Base-by-base conservation (phyloP, 2,329 filamentous ascomycete species). In the Trichophyton simii region DNA sequence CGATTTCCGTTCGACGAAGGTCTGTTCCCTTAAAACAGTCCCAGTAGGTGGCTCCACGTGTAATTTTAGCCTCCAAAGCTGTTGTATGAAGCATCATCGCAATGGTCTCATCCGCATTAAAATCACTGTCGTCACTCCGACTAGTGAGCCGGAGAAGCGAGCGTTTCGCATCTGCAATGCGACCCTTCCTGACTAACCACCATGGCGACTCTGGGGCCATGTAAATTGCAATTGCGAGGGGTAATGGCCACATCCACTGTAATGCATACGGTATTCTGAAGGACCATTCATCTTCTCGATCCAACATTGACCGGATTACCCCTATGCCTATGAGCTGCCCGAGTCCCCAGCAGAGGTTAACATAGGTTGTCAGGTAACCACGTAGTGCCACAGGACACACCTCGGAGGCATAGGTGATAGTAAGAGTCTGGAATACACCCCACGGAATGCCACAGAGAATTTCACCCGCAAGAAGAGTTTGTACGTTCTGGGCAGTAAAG, bases 71-170 rank as follows among this genome's bases (percentile, higher is more conserved):
- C 46, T 60, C 59, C 9, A 95, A 77, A 0, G 87, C 87, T 0
- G 88, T 91, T 0, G 90, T 96, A 70, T 95, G 89, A 0, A 90
- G 84, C 88, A 96, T 95, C 89, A 95, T 95, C 68, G 88, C 86
- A 58, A 95, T 80, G 0, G 89, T 94, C 75, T 94, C 89, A 64
- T 95, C 87, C 9, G 87, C 83, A 68, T 95, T 83, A 67, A 94
- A 91, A 63, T 87, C 82, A 0, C 83, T 86, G 63, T 89, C 85
- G 1, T 67, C 65, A 6, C 72, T 68, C 13, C 72, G 57, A 67
- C 74, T 75, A 2, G 82, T 80, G 62, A 85, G 66, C 61, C 77
- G 70, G 57, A 71, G 65, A 28, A 76, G 66, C 3, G 74, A 64
- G 57, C 71, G 72, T 66, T 79, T 80, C 20, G 78, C 78, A 36